phyloP scores from a whole-genome alignment of 352 stramenopile species.

The Pythium oligandrum region DNA sequence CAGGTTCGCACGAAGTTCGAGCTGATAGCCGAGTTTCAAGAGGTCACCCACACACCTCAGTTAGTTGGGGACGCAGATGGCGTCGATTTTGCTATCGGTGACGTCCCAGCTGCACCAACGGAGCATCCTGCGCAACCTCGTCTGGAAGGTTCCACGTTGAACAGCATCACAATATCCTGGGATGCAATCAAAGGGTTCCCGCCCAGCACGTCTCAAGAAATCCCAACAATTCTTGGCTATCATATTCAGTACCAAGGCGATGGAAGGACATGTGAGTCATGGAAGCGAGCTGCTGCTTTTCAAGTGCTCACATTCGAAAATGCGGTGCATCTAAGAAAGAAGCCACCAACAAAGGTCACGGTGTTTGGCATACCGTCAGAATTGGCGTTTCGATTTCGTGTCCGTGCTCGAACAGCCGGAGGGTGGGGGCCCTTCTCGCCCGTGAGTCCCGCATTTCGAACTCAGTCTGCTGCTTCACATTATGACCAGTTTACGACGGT shows the following conservation, averaged over 20 bases:
- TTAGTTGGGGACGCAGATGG: slow-evolving; percentile 20
- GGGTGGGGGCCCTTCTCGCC: slow-evolving; percentile 63
- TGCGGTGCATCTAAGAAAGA: slow-evolving; percentile 21
- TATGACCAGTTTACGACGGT: slow-evolving; percentile 32
- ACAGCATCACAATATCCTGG: slow-evolving; percentile 50
- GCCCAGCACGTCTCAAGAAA: slow-evolving; percentile 16
- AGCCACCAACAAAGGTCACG: slow-evolving; percentile 24
- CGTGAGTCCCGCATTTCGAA: slow-evolving; percentile 30
- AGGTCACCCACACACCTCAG: slow-evolving; percentile 49
- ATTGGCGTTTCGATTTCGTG: slow-evolving; percentile 52
- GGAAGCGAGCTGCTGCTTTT: slow-evolving; percentile 49
- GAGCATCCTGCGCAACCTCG: slow-evolving; percentile 24
- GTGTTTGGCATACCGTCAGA: slow-evolving; percentile 38
- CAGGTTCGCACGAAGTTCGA: slow-evolving; percentile 61
- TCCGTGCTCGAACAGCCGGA: slow-evolving; percentile 45
- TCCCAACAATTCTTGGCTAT: slow-evolving; percentile 51
- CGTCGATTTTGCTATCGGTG: slow-evolving; percentile 38
- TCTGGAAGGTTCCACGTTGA: slow-evolving; percentile 30
- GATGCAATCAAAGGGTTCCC: slow-evolving; percentile 4
- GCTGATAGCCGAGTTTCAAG: slow-evolving; percentile 41
- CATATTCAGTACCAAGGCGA: slow-evolving; percentile 48
- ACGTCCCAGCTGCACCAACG: slow-evolving; percentile 35
- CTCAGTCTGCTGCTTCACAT: slow-evolving; percentile 25
- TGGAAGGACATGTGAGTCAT: slow-evolving; percentile 40
- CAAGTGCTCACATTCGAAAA: slow-evolving; percentile 55